A percentile compares a stretch with the other conserved stretches of the same genome.
phyloP scores from a whole-genome alignment of 768 basidiomycete genomes.

The Cubamyces lactineus region DNA sequence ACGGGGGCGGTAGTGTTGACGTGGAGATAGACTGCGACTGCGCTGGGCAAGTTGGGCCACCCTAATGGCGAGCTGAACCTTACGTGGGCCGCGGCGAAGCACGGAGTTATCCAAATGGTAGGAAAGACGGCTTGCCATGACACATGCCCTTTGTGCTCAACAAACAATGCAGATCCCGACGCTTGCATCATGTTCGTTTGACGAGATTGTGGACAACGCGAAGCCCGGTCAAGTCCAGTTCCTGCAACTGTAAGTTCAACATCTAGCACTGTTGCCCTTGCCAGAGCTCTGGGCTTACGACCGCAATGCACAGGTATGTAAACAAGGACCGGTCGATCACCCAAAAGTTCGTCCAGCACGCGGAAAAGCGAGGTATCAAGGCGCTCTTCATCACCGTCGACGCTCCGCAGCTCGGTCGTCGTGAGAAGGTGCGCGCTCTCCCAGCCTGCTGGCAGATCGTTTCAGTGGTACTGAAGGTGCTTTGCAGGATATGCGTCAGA shows the following conservation, averaged over 20 bases:
- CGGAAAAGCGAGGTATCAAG: slow-evolving; percentile 88
- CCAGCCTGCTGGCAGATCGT: neutral
- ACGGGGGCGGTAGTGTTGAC: neutral
- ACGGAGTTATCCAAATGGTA: slow-evolving; percentile 77
- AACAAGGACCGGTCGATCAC: slow-evolving; percentile 80
- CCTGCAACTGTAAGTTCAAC: slow-evolving; percentile 68
- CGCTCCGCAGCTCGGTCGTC: slow-evolving; percentile 92
- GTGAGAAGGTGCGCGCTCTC: slow-evolving; percentile 65
- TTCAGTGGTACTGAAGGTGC: neutral
- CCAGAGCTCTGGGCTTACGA: neutral
- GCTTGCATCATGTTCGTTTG: slow-evolving; percentile 92
- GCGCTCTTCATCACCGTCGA: slow-evolving; percentile 97
- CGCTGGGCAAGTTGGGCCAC: slow-evolving; percentile 92
- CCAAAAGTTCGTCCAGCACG: slow-evolving; percentile 85
- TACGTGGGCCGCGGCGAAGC: slow-evolving; percentile 85
- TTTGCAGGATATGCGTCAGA: slow-evolving; percentile 88
- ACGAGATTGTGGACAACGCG: slow-evolving; percentile 91
- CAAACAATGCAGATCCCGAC: slow-evolving; percentile 76
- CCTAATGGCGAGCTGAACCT: slow-evolving; percentile 93
- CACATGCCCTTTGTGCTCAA: neutral
- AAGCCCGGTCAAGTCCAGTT: slow-evolving; percentile 80
- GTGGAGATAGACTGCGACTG: slow-evolving; percentile 63
- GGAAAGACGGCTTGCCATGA: neutral
- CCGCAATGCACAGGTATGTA: slow-evolving; percentile 8
- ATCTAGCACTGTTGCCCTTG: neutral